Evolutionary conservation across 805 yeast species (phyloP), one percentile per base, ranked within the genome.

Genomic region (Scheffersomyces lignosus): DNA sequence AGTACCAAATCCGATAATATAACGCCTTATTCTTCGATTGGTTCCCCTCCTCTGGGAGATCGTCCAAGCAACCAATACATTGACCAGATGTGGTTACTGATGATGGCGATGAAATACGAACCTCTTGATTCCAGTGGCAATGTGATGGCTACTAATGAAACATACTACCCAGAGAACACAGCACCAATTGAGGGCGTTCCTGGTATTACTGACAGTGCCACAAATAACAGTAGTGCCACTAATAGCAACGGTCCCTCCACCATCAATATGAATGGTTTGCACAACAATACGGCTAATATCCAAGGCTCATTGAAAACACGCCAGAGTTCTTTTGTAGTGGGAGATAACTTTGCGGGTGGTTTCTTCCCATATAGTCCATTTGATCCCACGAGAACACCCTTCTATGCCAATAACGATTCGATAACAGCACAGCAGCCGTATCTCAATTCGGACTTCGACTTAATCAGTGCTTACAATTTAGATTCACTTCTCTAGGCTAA

Each of bases 61-160:
- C 24, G 24, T 20, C 24, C 20, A n/a, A 36, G 13, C 28, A 38
- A 30, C 23, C 39, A 35, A 25, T 37, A 37, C 24, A 31, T 38
- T 4, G 44, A 43, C 27, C 44, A 43, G 25, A 40, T 43, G 40
- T 43, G 47, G 44, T 34, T 37, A 14, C 40, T 33, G 32, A 34
- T 40, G 37, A 18, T 43, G 38, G 43, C 40, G 6, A 34, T 37
- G 40, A 38, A 43, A 13, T 9, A 15, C 15, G 22, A 3, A 8
- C 16, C 22, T 6, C 8, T 22, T n/a, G 27, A 18, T 31, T 18
- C 28, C 3, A 18, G 16, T 5, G n/a, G 27, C 15, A 31, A 31
- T 31, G 34, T 26, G 7, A 20, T 20, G 24, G 7, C 24, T 20
- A 10, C 10, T 20, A 20, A 10, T 10, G 24, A n/a, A n/a, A n/a